Percentiles rank a stretch among this genome's conserved stretches.
Conservation (phyloP, 2,329 filamentous ascomycete genomes). For the Hypoxylon sp. region DNA sequence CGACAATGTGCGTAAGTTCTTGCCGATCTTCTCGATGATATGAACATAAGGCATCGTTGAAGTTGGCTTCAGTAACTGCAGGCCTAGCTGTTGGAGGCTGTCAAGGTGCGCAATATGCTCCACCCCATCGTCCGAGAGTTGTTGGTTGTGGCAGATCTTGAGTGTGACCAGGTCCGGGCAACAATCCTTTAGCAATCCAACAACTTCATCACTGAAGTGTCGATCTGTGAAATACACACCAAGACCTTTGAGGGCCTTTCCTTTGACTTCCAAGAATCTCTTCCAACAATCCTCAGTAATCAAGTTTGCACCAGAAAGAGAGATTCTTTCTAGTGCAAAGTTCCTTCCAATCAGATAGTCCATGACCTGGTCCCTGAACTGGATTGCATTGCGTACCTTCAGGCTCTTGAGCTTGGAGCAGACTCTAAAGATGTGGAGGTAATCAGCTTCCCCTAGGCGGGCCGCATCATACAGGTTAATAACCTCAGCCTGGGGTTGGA, state of each 20-base stretch:
- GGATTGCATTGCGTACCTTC: constrained; percentile 86
- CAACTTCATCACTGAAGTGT: constrained; percentile 79
- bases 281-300: constrained; percentile 83
- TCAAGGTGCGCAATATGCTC: constrained; percentile 72
- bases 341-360: constrained; percentile 83
- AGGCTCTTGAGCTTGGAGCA: constrained; percentile 77
- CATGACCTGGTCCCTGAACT: constrained; percentile 88
- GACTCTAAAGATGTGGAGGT: constrained; percentile 82
- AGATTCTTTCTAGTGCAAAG: constrained; percentile 76
- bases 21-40: constrained; percentile 73
- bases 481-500: constrained; percentile 64
- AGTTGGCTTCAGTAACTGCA: constrained; percentile 73
- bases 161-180: constrained; percentile 79
- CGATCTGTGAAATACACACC: constrained; percentile 88
- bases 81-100: constrained; percentile 79
- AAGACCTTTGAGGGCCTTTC: constrained; percentile 73
- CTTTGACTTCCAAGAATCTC: constrained; percentile 75
- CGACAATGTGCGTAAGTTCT: constrained; percentile 80
- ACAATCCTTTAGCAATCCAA: constrained; percentile 70
- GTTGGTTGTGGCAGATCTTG: constrained; percentile 85
- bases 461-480: constrained; percentile 70
- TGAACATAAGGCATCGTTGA: constrained; percentile 69
- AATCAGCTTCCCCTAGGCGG: constrained; percentile 81
- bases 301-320: constrained; percentile 87
- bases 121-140: constrained; percentile 75